Conservation (phyloP, 176 grass and related monocot species). For the Aegilops umbellulata region DNA sequence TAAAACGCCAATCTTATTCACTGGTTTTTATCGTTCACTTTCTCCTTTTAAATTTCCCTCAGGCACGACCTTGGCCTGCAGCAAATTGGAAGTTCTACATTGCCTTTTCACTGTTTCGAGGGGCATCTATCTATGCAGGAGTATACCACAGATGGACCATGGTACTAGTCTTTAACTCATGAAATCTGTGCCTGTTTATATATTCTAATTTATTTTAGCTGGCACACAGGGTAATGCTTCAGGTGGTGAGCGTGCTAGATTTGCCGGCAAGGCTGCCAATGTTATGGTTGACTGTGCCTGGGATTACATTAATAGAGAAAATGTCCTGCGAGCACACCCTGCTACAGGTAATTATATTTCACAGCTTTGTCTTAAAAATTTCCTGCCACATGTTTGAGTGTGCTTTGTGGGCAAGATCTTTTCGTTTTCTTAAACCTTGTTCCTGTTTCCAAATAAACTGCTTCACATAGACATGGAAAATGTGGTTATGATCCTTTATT, state of each 20-base stretch:
- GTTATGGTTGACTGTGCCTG: slow-evolving; percentile 69
- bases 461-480: background rate
- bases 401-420: background rate
- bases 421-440: background rate
- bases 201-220: slow-evolving; percentile 44
- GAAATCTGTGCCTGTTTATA: slow-evolving; percentile 5
- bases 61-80: slow-evolving; percentile 86
- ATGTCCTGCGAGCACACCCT: slow-evolving; percentile 55
- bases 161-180: slow-evolving; percentile 48
- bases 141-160: slow-evolving; percentile 94
- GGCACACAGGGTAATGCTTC: slow-evolving; percentile 90
- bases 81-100: slow-evolving; percentile 86
- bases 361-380: background rate
- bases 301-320: slow-evolving; percentile 63
- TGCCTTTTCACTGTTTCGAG: slow-evolving; percentile 90
- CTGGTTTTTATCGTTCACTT: background rate
- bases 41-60: slow-evolving; percentile 24
- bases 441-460: background rate
- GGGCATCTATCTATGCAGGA: slow-evolving; percentile 86
- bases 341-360: slow-evolving; percentile 55
- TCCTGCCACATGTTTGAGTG: background rate
- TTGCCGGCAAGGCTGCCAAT: slow-evolving; percentile 53
- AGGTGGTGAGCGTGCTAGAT: slow-evolving; percentile 85
- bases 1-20: background rate
- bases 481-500: slow-evolving; percentile 11